Conservation (phyloP, 2,329 filamentous ascomycete species). For the Trichoderma harzianum region DNA sequence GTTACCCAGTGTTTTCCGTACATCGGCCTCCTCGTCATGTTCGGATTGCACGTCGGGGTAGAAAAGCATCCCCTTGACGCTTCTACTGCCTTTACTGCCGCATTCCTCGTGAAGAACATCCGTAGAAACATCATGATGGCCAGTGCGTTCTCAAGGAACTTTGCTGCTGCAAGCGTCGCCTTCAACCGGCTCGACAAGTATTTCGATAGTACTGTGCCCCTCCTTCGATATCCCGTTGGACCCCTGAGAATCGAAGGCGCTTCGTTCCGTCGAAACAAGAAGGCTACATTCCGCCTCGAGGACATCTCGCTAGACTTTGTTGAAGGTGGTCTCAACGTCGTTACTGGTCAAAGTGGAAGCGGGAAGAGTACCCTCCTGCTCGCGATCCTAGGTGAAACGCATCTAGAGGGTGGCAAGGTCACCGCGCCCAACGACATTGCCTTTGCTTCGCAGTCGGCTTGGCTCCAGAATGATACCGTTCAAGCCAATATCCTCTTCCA, state of each 20-base stretch:
- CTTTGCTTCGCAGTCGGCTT: conserved; percentile 55
- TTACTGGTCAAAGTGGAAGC: conserved; percentile 53
- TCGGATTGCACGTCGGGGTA: conserved; percentile 49
- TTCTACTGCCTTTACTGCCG: conserved; percentile 56
- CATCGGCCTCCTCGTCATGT: conserved; percentile 51
- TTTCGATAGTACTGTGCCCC: conserved; percentile 48
- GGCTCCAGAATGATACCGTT: conserved; percentile 56
- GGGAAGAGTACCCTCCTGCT: conserved; percentile 56
- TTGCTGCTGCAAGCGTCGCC: conserved; percentile 39
- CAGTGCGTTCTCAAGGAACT: conserved; percentile 39
- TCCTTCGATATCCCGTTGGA: conserved; percentile 47
- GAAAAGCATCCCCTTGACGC: conserved; percentile 48
- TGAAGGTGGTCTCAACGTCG: conserved; percentile 51
- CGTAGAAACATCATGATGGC: conserved; percentile 51
- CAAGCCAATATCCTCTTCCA: conserved; percentile 55
- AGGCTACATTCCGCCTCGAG: conserved; percentile 47
- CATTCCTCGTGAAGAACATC: conserved; percentile 51
- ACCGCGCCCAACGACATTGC: conserved; percentile 51
- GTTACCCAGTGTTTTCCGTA: conserved; percentile 52
- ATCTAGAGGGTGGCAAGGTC: conserved; percentile 46
- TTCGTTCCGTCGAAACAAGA: conserved; percentile 48
- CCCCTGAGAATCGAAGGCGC: conserved; percentile 45
- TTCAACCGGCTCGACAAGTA: conserved; percentile 53
- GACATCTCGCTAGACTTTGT: conserved; percentile 51
- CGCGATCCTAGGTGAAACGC: conserved; percentile 53